These are phyloP conservation scores for Nothophoma quercina DNA, from an alignment of 2,329 filamentous ascomycete species.

Conservation along the genomic window DNA sequence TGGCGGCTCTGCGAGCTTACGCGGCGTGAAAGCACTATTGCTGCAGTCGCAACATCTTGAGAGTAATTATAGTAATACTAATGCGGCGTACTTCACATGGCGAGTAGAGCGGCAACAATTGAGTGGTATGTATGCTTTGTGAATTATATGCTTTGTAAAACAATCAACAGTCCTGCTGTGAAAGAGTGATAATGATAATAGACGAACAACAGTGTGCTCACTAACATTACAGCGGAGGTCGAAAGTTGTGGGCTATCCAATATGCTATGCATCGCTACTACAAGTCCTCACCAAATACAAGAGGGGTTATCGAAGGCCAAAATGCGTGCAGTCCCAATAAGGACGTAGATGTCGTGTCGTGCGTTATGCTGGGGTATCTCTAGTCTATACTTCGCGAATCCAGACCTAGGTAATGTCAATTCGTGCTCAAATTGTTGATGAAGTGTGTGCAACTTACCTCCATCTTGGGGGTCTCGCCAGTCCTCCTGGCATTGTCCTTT, in stretches of 20 bases:
- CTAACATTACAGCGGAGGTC: slow-evolving; percentile 42
- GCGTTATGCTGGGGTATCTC: slow-evolving; percentile 49
- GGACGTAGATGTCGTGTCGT: slow-evolving; percentile 29
- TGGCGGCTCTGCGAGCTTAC: slow-evolving; percentile 8
- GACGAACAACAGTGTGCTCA: slow-evolving; percentile 37
- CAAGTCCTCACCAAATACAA: slow-evolving; percentile 17
- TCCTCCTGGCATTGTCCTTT: slow-evolving; percentile 72
- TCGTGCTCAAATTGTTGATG: neutral
- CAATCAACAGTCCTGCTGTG: slow-evolving; percentile 51
- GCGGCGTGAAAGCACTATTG: slow-evolving; percentile 11
- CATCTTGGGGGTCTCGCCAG: slow-evolving; percentile 90
- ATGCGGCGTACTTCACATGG: slow-evolving; percentile 6
- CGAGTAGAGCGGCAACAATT: neutral
- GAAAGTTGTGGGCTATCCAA: slow-evolving; percentile 16
- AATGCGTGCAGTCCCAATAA: slow-evolving; percentile 15
- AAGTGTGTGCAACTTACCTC: slow-evolving; percentile 71
- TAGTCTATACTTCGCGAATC: slow-evolving; percentile 54
- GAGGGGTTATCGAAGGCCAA: slow-evolving; percentile 20
- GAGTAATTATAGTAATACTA: slow-evolving; percentile 4
- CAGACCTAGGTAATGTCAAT: slow-evolving; percentile 53
- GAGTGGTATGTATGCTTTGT: slow-evolving; percentile 5
- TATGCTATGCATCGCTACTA: slow-evolving; percentile 21
- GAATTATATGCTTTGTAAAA: slow-evolving; percentile 17
- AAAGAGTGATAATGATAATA: slow-evolving; percentile 30
- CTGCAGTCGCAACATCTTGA: neutral